Evolutionary conservation across 2,329 filamentous ascomycete genomes (phyloP).

Genomic region (Aspergillus neotritici): DNA sequence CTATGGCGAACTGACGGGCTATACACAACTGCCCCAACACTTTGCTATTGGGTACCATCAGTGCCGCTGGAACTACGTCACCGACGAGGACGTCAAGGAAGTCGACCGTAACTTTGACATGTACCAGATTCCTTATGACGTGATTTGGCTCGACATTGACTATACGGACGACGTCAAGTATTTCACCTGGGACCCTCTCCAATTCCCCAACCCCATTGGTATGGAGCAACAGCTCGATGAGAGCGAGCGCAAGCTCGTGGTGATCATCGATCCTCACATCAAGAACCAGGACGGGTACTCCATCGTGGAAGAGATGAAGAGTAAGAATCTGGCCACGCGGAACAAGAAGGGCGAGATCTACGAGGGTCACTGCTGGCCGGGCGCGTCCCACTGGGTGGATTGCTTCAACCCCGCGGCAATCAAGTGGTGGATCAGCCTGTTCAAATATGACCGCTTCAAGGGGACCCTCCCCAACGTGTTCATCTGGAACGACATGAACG

Average conservation of each 20-base stretch:
- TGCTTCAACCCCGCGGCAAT: constrained; percentile 88
- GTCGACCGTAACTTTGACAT: constrained; percentile 96
- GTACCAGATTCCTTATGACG: constrained; percentile 90
- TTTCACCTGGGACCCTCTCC: constrained; percentile 92
- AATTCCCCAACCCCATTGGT: constrained; percentile 74
- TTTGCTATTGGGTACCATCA: constrained; percentile 94
- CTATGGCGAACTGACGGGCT: constrained; percentile 87
- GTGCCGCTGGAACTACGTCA: constrained; percentile 98
- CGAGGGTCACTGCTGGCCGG: constrained; percentile 98
- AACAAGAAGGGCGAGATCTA: constrained; percentile 87
- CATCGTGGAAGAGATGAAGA: constrained; percentile 74
- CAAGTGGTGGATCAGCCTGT: constrained; percentile 85
- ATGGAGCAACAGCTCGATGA: constrained; percentile 86
- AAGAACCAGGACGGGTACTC: constrained; percentile 79
- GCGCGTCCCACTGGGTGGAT: constrained; percentile 93
- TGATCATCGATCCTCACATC: constrained; percentile 96
- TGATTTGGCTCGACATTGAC: constrained; percentile 98
- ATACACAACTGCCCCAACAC: constrained; percentile 82
- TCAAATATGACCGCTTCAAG: constrained; percentile 82
- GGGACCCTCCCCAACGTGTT: constrained; percentile 81
- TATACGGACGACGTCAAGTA: constrained; percentile 97
- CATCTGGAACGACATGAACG: constrained; percentile 99
- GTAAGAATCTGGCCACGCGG: constrained; percentile 74
- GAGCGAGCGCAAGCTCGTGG: constrained; percentile 81
- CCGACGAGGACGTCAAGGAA: constrained; percentile 92